Evolutionary conservation across 768 basidiomycete species (phyloP), one percentile per base, ranked within the genome.

Genomic region (Suillus decipiens): DNA sequence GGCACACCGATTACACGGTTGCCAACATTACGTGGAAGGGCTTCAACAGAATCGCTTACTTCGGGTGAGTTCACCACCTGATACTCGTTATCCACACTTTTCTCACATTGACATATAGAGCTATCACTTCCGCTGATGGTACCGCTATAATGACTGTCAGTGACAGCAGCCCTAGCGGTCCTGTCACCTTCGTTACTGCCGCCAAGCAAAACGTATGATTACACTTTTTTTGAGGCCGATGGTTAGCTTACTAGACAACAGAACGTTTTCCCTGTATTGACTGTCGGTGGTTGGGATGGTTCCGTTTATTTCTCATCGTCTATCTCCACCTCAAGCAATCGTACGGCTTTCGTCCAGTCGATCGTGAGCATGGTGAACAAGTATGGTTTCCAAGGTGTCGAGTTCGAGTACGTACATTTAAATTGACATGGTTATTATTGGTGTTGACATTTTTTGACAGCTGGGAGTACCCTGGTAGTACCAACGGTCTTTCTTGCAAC

Each of bases 381-480:
- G 31, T 86, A 88, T 67, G 68, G 79, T 0, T 77, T 91, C 17
- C 80, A 85, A 66, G 88, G 88, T n/a, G 75, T 90, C 48, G 88
- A 90, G 67, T 86, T 89, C 61, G 89, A 89, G 87, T 87, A 70
- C 45, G 86, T 77, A 24, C 28, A 50, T 54, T 5, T 39, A 0
- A 7, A 1, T 2, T n/a, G 7, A 43, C 8, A 31, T 17, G 8
- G 48, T 34, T 56, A 19, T 56, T 15, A 61, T 68, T 22, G 69
- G 19, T 28, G 1, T 5, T 22, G 36, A 1, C n/a, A 19, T 61
- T 54, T n/a, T 48, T 62, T 50, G 53, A 61, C 64, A 92, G 91
- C 71, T 95, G 93, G 93, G 94, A 95, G 73, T 96, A 93, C 71
- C 95, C 94, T 42, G 85, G 81, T 43, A 57, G 56, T 9, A 76